Percentiles rank a stretch among this genome's conserved stretches.
phyloP scores from a whole-genome alignment of 2,329 filamentous ascomycete species.

The Trichoderma brevicompactum region DNA sequence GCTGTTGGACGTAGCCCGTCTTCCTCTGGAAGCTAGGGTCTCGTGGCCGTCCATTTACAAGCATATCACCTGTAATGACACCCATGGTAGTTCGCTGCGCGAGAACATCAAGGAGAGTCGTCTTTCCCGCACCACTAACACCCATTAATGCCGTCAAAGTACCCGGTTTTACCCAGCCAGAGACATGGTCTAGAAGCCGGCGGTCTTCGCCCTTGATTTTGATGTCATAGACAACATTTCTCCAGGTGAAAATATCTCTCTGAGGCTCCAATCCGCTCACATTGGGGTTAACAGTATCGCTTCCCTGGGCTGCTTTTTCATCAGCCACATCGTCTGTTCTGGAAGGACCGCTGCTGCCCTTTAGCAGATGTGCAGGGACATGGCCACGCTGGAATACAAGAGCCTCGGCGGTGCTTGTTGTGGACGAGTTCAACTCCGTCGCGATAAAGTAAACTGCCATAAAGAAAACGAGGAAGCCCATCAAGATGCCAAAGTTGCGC shows the following conservation, averaged over 20 bases:
- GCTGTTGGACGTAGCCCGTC: conserved; percentile 70
- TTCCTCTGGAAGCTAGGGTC: conserved; percentile 65
- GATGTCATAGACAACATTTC: conserved; percentile 71
- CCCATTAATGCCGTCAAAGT: conserved; percentile 81
- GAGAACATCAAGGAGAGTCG: conserved; percentile 49
- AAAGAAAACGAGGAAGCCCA: conserved; percentile 68
- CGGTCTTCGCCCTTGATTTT: conserved; percentile 74
- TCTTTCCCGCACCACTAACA: conserved; percentile 55
- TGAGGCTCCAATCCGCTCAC: conserved; percentile 44
- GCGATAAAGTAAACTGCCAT: conserved; percentile 65
- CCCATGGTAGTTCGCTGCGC: conserved; percentile 61
- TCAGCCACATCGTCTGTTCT: conserved; percentile 40
- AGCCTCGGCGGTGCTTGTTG: conserved; percentile 67
- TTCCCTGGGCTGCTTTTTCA: conserved; percentile 31
- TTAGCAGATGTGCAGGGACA: conserved; percentile 49
- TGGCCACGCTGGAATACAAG: conserved; percentile 67
- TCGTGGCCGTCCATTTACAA: conserved; percentile 63
- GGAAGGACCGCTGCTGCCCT: conserved; percentile 37
- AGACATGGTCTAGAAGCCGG: conserved; percentile 76
- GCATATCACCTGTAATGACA: conserved; percentile 67
- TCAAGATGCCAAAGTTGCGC: conserved; percentile 71
- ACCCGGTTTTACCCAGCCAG: conserved; percentile 89
- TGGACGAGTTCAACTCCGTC: conserved; percentile 67
- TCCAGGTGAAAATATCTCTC: conserved; percentile 75
- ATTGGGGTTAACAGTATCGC: not conserved